Percentiles rank a stretch among this genome's conserved stretches.
Conservation (phyloP, 169 alveolate species). For the Besnoitia besnoiti region DNA sequence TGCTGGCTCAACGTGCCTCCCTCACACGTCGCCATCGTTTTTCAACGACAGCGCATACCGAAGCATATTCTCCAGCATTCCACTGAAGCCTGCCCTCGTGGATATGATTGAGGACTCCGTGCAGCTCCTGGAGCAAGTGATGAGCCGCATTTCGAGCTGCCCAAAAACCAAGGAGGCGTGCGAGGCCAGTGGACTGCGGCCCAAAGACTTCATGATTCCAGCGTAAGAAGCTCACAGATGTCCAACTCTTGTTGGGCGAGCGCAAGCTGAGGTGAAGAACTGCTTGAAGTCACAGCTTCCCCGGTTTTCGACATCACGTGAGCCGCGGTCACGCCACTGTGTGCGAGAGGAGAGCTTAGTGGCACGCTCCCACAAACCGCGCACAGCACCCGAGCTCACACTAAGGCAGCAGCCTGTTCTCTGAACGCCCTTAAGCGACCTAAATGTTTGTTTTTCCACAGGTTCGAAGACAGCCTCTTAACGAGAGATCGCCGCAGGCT, state of each 20-base stretch:
- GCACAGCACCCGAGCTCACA: too few species aligned
- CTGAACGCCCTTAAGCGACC: too few species aligned
- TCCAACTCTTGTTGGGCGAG: too few species aligned
- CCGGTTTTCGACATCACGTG: too few species aligned
- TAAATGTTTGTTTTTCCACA: neutral
- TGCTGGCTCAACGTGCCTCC: neutral
- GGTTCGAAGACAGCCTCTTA: neutral
- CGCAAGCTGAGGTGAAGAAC: too few species aligned
- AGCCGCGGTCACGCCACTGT: too few species aligned
- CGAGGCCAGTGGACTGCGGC: neutral
- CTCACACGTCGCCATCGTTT: neutral
- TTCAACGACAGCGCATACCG: neutral
- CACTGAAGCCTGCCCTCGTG: neutral
- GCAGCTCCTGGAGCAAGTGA: neutral
- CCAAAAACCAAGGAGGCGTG: neutral
- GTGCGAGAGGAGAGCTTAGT: too few species aligned
- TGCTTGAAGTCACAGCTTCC: too few species aligned
- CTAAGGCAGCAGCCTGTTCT: too few species aligned
- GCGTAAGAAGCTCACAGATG: neutral
- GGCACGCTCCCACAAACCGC: too few species aligned
- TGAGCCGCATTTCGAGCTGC: neutral
- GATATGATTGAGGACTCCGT: neutral
- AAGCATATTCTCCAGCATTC: neutral
- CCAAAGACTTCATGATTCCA: neutral
- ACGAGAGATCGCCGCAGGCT: neutral